Evolutionary conservation across 805 yeast genomes (phyloP), one percentile per base, ranked within the genome.

Genomic region (Saturnispora hagleri): DNA sequence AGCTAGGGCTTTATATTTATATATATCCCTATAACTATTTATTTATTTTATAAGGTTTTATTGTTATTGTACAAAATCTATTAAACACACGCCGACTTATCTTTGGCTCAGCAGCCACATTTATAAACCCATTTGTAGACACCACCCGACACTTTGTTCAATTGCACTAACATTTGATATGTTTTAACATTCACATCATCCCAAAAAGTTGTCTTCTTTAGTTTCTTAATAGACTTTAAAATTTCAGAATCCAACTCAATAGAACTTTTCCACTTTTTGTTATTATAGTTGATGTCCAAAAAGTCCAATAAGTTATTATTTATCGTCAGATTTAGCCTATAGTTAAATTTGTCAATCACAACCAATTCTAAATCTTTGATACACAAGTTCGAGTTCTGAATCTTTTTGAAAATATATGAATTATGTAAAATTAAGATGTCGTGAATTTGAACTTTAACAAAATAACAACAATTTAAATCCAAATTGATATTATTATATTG

Each of bases 71-170:
- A 34, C 15, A 34, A 34, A 26, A 9, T 9, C 34, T 31, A 13
- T 12, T 13, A 13, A 12, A 31, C 13, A 31, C 4, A 31, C 34
- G 34, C 34, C 18, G 42, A 38, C 27, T 12, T 5, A 4, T 18
- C 9, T 8, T 1, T 10, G 5, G 42, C 42, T 38, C 42, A 38
- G 42, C 42, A 22, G 9, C 44, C 27, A 18, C 38, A 44, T 38
- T 38, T 46, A 40, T 40, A 53, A 38, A 27, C 31, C 56, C 56
- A 53, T 43, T 47, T 46, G 15, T 31, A 51, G 15, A 53, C 22
- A 10, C 47, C 53, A 15, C 17, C 10, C 3, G 34, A 38, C 7
- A 53, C n/a, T 20, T 38, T 36, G 12, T 33, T 13, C 20, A 47
- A 15, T n/a, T 46, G 41, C 13, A 53, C 17, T 12, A 53, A 15